These are phyloP conservation scores for Penicillium parvum DNA, from an alignment of 495 filamentous ascomycete species.

Conservation along the genomic window DNA sequence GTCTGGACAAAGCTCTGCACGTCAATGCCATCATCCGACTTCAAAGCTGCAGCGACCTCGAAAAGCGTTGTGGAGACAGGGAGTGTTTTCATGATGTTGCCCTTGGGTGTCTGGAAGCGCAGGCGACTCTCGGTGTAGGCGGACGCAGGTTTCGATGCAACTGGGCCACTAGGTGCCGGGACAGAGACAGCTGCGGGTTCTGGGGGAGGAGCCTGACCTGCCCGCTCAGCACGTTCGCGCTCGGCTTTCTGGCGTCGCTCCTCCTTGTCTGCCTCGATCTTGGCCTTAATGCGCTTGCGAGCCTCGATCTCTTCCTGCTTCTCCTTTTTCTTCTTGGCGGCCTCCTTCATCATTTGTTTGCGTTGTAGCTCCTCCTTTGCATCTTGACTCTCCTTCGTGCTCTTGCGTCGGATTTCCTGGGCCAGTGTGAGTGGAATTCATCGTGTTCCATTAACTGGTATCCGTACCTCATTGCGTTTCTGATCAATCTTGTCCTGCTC, in stretches of 20 bases:
- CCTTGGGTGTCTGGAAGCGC: constrained; percentile 68
- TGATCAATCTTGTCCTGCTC: constrained; percentile 75
- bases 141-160: constrained; percentile 52
- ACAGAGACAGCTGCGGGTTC: constrained; percentile 36
- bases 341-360: constrained; percentile 88
- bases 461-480: constrained; percentile 79
- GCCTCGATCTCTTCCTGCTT: constrained; percentile 84
- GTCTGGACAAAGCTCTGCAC: constrained; percentile 76
- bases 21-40: constrained; percentile 56
- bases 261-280: constrained; percentile 87
- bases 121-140: constrained; percentile 77
- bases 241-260: constrained; percentile 79
- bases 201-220: constrained; percentile 58
- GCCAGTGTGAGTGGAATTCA: not conserved
- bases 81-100: constrained; percentile 77
- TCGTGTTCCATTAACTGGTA: no score
- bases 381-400: constrained; percentile 72
- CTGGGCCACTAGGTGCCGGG: constrained; percentile 37
- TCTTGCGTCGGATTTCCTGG: constrained; percentile 82
- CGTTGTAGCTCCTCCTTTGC: constrained; percentile 76
- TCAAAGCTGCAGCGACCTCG: constrained; percentile 77
- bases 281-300: constrained; percentile 81
- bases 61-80: constrained; percentile 86
- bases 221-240: constrained; percentile 74
- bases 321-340: constrained; percentile 75